Conservation (phyloP, 371 early-diverging fungal genomes). For the Nematocida minor region DNA sequence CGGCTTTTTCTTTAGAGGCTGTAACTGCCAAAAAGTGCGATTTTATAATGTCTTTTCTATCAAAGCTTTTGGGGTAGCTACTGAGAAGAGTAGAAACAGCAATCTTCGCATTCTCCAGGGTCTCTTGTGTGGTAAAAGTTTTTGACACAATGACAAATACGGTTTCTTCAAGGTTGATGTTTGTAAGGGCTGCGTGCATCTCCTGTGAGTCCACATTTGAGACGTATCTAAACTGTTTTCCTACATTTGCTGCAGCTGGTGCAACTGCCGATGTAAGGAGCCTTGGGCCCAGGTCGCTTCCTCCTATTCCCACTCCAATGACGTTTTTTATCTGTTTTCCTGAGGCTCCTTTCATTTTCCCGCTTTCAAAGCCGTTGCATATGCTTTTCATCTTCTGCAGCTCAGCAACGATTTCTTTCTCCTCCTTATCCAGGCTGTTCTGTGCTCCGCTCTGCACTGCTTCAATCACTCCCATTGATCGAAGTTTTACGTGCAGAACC, state of each 20-base stretch:
- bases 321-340: constrained; percentile 83
- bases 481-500: constrained; percentile 86
- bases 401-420: constrained; percentile 77
- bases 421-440: constrained; percentile 53
- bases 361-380: constrained; percentile 74
- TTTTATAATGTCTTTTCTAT: constrained; percentile 51
- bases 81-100: constrained; percentile 67
- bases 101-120: constrained; percentile 85
- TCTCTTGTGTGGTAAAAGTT: constrained; percentile 97
- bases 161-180: constrained; percentile 77
- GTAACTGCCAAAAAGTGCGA: constrained; percentile 96
- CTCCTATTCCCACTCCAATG: constrained; percentile 97
- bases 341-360: constrained; percentile 83
- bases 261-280: constrained; percentile 91
- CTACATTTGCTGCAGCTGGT: background rate
- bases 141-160: constrained; percentile 92
- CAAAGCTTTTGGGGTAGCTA: background rate
- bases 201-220: constrained; percentile 96
- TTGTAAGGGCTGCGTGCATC: constrained; percentile 77
- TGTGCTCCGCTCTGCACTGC: constrained; percentile 71
- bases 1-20: constrained; percentile 81
- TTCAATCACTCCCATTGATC: constrained; percentile 74
- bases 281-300: constrained; percentile 95
- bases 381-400: constrained; percentile 80
- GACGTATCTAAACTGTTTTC: constrained; percentile 79